Base-by-base conservation (phyloP, 805 yeast genomes). In the Metahyphopichia silvanorum region DNA sequence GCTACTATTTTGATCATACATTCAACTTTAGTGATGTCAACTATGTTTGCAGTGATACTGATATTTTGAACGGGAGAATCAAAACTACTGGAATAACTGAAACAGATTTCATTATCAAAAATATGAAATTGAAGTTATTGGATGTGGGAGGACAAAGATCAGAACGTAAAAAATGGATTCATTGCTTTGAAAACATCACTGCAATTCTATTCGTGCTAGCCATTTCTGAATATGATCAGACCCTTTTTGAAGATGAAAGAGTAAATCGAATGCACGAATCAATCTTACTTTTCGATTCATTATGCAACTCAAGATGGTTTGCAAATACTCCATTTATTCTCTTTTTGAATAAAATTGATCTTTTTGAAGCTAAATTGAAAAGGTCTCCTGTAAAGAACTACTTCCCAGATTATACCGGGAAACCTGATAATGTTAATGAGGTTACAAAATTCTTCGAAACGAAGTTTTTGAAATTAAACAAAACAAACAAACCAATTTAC, bases 131-230 rank as follows among this genome's bases (percentile, higher is more conserved):
- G 54, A 79, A 78, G 49, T 86, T 93, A 25, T 63, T 88, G 18
- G 98, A 93, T 67, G 98, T 96, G 4, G 98, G 98, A 33, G 98
- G 98, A 2, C 97, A 89, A 61, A 65, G 96, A 39, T 77, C 86
- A 14, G 97, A 89, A 55, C 71, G 97, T 39, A 78, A 82, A 46
- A 89, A 89, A 55, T 89, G 97, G 97, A 85, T 89, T 41, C 96
- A 88, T 52, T 86, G 95, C 51, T 89, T 89, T 59, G 93, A 89
- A 50, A 86, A 84, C 40, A 85, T 91, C 31, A 83, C 95, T 1
- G 85, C 94, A 3, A 82, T 94, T 0, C 57, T 91, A 23, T 93
- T 87, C 57, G 96, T 91, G 6, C 73, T 85, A 13, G 96, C 97
- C 0, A 79, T 87, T 16, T 78, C 87, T 29, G 98, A 93, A 63